Evolutionary conservation across 2,329 filamentous ascomycete genomes (phyloP).

Genomic region (Cytospora paraplurivora): DNA sequence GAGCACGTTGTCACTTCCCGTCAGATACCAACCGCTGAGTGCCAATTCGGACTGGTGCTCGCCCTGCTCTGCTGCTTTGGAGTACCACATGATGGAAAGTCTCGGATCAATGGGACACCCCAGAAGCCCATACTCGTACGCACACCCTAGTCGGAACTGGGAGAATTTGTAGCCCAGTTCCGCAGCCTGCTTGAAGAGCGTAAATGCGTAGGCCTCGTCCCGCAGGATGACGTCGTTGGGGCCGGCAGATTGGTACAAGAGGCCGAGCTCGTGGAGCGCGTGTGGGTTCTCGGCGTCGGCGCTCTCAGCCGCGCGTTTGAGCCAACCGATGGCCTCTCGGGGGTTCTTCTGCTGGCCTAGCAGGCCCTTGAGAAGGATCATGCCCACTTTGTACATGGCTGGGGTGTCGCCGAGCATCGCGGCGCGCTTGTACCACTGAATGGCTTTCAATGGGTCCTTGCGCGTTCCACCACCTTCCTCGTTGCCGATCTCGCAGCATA

Average conservation of each 20-base stretch:
- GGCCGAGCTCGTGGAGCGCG: constrained; percentile 83
- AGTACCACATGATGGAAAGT: constrained; percentile 91
- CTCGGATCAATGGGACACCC: constrained; percentile 82
- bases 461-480: constrained; percentile 93
- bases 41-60: constrained; percentile 92
- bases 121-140: constrained; percentile 86
- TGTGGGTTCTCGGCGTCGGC: constrained; percentile 92
- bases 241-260: constrained; percentile 65
- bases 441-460: constrained; percentile 87
- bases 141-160: constrained; percentile 84
- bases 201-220: constrained; percentile 80
- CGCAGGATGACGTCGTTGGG: constrained; percentile 73
- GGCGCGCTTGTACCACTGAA: constrained; percentile 97
- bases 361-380: constrained; percentile 91
- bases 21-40: constrained; percentile 91
- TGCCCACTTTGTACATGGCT: constrained; percentile 98
- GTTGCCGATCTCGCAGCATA: constrained; percentile 94
- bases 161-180: constrained; percentile 93
- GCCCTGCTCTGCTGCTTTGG: constrained; percentile 83
- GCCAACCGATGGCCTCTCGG: constrained; percentile 84
- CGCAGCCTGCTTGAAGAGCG: constrained; percentile 81
- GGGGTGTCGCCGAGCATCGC: constrained; percentile 87
- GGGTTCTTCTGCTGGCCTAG: constrained; percentile 84
- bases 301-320: constrained; percentile 87
- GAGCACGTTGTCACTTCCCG: constrained; percentile 82